phyloP scores from a whole-genome alignment of 2,329 filamentous ascomycete species.

The Drechslerella coelobrocha region DNA sequence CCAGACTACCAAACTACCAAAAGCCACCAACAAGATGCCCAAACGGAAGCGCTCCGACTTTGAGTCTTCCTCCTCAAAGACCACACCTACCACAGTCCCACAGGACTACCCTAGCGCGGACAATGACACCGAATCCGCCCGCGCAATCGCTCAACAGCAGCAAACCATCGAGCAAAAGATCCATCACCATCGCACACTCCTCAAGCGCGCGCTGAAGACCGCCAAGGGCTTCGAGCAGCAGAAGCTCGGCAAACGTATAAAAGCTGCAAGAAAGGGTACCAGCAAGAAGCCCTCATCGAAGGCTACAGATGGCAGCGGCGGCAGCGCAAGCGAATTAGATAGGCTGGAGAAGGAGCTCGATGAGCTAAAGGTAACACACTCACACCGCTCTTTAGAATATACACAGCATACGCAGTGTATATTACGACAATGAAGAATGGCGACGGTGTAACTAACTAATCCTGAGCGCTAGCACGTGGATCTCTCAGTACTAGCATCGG shows the following conservation, averaged over 20 bases:
- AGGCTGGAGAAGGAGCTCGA: constrained; percentile 69
- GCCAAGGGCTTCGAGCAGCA: constrained; percentile 80
- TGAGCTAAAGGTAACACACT: constrained; percentile 62
- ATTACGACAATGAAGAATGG: background rate
- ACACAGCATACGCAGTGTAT: background rate
- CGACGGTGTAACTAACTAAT: constrained; percentile 5
- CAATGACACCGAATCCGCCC: constrained; percentile 28
- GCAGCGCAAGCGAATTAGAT: constrained; percentile 59
- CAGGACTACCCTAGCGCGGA: background rate
- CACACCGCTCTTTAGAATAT: no score
- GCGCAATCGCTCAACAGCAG: constrained; percentile 45
- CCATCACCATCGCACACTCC: constrained; percentile 37
- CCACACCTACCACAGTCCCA: background rate
- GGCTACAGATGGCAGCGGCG: constrained; percentile 58
- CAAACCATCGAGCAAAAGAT: constrained; percentile 42
- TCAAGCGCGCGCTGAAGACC: constrained; percentile 69
- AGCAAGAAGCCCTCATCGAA: constrained; percentile 1
- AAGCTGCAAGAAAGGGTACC: constrained; percentile 56
- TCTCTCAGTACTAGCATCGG: constrained; percentile 60
- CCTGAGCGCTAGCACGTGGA: constrained; percentile 62
- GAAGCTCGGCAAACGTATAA: constrained; percentile 69
- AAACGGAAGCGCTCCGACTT: constrained; percentile 50
- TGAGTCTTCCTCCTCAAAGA: background rate
- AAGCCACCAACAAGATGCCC: constrained; percentile 25
- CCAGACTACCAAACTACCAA: background rate